phyloP scores from a whole-genome alignment of 495 filamentous ascomycete genomes.

The Alectoria sarmentosa region DNA sequence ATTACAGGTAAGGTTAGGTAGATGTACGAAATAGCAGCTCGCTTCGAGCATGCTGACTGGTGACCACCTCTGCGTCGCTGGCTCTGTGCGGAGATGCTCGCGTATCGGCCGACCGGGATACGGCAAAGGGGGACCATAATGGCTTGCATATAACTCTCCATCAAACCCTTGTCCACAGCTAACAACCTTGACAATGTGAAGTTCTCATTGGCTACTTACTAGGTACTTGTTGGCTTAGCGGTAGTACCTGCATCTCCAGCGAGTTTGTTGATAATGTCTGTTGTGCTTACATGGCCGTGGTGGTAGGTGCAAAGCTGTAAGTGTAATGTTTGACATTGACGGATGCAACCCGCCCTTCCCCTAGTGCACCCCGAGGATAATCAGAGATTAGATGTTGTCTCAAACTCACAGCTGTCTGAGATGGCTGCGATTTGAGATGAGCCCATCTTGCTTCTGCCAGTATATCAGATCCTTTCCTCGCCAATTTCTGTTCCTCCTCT shows the following conservation, averaged over 20 bases:
- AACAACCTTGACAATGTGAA: neutral
- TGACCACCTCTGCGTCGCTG: neutral
- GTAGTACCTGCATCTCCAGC: neutral
- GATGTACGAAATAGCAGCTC: neutral
- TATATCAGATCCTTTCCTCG: neutral
- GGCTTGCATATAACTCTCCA: neutral
- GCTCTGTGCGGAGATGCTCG: neutral
- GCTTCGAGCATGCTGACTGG: neutral
- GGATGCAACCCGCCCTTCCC: slow-evolving; percentile 2
- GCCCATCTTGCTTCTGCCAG: neutral
- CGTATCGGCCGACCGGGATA: neutral
- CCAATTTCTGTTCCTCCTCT: neutral
- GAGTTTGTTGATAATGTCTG: neutral
- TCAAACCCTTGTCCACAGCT: neutral
- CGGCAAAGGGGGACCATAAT: neutral
- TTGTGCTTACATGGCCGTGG: neutral
- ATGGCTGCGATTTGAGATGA: neutral
- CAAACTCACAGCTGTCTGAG: neutral
- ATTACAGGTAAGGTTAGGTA: neutral
- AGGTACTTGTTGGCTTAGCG: neutral
- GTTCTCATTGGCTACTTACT: neutral
- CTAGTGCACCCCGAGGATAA: neutral
- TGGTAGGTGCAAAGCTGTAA: neutral
- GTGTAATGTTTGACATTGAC: neutral
- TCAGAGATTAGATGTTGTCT: neutral